Percentiles rank a stretch among this genome's conserved stretches.
Conservation (phyloP, 331 rosid species). For the Ulmus americana region DNA sequence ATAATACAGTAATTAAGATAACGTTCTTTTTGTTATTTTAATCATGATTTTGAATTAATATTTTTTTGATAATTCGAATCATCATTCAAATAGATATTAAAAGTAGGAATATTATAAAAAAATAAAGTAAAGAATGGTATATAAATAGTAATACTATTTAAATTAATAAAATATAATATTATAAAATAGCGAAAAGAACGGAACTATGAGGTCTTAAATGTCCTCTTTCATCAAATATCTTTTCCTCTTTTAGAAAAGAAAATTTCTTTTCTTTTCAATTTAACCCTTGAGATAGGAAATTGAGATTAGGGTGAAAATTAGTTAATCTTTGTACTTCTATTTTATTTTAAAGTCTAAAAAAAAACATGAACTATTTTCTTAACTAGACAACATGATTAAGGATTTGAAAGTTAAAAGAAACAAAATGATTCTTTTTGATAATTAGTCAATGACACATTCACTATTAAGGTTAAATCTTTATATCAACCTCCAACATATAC, state of each 20-base stretch:
- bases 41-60: no score
- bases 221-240: background rate
- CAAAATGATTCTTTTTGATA: slow-evolving; percentile 1
- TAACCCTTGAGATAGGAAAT: background rate
- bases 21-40: no score
- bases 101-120: no score
- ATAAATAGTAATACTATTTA: no score
- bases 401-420: background rate
- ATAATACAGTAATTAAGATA: no score
- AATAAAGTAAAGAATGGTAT: no score
- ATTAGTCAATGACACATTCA: slow-evolving; percentile 6
- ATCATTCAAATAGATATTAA: no score
- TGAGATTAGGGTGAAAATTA: background rate
- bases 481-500: background rate
- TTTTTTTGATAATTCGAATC: no score
- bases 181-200: no score
- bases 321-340: background rate
- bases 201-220: background rate
- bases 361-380: background rate
- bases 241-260: background rate
- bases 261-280: background rate
- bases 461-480: background rate
- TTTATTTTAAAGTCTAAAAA: background rate
- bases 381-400: slow-evolving; percentile 5
- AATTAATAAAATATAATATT: no score